Conservation (phyloP, 257 asterid genomes). For the Pogostemon cablin region DNA sequence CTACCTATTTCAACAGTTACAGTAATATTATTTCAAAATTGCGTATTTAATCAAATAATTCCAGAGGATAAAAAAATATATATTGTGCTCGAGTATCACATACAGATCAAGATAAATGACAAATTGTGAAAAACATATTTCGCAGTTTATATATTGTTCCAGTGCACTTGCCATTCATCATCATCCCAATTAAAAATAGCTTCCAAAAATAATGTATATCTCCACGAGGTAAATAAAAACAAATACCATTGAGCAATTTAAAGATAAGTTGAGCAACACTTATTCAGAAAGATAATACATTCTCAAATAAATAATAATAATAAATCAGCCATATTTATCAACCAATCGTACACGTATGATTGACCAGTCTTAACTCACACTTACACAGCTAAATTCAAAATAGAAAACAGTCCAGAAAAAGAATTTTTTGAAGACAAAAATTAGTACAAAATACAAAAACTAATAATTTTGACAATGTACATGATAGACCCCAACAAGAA, state of each 20-base stretch:
- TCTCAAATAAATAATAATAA: neutral
- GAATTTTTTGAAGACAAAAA: constrained; percentile 7
- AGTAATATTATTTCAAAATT: constrained; percentile 7
- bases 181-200: neutral
- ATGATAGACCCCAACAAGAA: constrained; percentile 12
- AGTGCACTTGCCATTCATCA: constrained; percentile 12
- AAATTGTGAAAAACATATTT: neutral
- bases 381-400: constrained; percentile 8
- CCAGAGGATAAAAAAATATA: neutral
- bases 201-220: constrained; percentile 14
- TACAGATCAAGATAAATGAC: neutral
- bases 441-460: neutral
- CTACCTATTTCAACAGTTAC: neutral
- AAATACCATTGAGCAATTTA: constrained; percentile 10
- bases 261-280: neutral
- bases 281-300: constrained; percentile 3
- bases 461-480: constrained; percentile 1
- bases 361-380: constrained; percentile 2
- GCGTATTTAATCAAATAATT: constrained; percentile 27
- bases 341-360: neutral
- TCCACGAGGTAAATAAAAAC: neutral
- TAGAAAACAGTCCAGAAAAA: neutral
- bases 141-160: neutral
- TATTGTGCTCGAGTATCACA: neutral
- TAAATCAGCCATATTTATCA: neutral